phyloP scores from a whole-genome alignment of 1,139 yeast species.

The Yamadazyma dendronema region DNA sequence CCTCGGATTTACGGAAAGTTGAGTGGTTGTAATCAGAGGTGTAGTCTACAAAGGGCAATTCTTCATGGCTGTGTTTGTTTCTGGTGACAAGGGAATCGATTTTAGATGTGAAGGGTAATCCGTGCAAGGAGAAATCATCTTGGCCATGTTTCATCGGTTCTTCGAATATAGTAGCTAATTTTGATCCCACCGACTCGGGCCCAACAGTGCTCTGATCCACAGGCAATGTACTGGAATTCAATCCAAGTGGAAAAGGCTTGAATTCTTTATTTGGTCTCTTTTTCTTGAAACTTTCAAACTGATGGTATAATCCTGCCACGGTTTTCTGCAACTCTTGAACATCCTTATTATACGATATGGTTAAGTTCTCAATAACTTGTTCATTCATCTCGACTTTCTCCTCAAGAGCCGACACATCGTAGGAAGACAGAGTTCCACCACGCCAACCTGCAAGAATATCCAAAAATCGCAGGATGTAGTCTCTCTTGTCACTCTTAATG shows the following conservation, averaged over 20 bases:
- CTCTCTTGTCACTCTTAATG: neutral
- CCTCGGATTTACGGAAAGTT: neutral
- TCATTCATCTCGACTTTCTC: neutral
- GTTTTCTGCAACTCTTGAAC: neutral
- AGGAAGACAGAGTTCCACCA: neutral
- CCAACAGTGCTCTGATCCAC: constrained; percentile 5
- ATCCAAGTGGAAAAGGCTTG: constrained; percentile 8
- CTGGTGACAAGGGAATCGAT: constrained; percentile 6
- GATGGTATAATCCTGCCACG: neutral
- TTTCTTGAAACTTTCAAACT: neutral
- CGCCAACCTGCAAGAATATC: neutral
- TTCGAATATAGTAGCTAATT: constrained; percentile 7
- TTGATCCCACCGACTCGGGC: neutral
- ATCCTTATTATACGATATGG: neutral
- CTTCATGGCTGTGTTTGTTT: neutral
- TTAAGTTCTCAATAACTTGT: neutral
- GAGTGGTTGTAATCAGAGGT: neutral
- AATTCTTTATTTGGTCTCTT: constrained; percentile 3
- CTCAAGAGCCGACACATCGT: neutral
- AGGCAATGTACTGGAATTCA: neutral
- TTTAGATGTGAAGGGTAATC: constrained; percentile 18
- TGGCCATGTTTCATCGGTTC: constrained; percentile 5
- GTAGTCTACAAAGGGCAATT: constrained; percentile 4
- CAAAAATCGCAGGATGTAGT: neutral
- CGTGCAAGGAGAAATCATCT: constrained; percentile 18